Base-by-base conservation (phyloP, 148 eudicot species). In the Polygonum maritimum region DNA sequence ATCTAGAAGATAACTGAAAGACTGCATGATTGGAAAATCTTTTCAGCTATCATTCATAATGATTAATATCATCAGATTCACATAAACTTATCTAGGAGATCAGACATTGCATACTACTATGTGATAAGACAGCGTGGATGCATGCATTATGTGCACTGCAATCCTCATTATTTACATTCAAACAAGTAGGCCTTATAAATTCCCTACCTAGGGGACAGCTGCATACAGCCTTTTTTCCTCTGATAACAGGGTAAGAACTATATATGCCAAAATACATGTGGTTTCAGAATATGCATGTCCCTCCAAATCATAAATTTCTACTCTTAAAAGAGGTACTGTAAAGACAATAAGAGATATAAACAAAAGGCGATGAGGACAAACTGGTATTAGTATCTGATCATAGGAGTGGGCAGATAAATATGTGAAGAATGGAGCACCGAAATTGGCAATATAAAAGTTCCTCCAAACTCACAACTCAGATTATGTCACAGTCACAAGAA, bases 201-300 rank as follows among this genome's bases (percentile, higher is more conserved):
- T 22, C 38, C 15, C 33, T 60, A 26, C 26, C 13, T 12, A 60
- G 69, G 16, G 38, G 69, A 60, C 69, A 60, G 69, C 26, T 60
- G 69, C 38, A 31, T 12, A 60, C 69, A 60, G 36, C 69, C 69
- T 10, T 26, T 26, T 58, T 31, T 12, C 69, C 13, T 60, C 2
- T 60, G 69, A 54, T 54, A n/a, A 31, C 1, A 51, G 69, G 15
- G 36, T 60, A 3, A 60, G 12, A 60, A 35, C 12, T 10, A 60
- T 60, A 38, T 10, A 60, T 60, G 69, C 38, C 69, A 60, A 60
- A 60, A 35, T 60, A 35, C 69, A 60, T 60, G 69, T 60, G 69
- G 26, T 7, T 60, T 60, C 36, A 22, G 26, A 8, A 31, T 31
- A 60, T 10, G 69, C 36, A 26, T 60, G 69, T 1, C 69, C 69